A percentile compares a stretch with the other conserved stretches of the same genome.
Evolutionary conservation across 2,329 filamentous ascomycete genomes (phyloP).

Genomic region (Calonectria henricotiae): DNA sequence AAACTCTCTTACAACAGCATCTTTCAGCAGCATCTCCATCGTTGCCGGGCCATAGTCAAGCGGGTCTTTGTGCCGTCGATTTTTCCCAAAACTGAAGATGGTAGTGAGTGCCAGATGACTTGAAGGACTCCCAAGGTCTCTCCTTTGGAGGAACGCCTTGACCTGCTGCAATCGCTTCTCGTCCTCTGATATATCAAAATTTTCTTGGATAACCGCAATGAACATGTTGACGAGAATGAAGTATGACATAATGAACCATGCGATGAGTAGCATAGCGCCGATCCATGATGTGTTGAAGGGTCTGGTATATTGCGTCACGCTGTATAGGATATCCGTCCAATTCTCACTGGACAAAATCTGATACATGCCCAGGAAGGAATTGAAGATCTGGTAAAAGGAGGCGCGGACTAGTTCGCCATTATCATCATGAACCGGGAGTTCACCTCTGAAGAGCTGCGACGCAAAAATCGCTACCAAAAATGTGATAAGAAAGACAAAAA

Average conservation of each 20-base stretch:
- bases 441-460: slow-evolving; percentile 91
- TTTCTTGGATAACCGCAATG: slow-evolving; percentile 99
- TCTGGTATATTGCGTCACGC: slow-evolving; percentile 80
- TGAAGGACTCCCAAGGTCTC: slow-evolving; percentile 82
- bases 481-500: slow-evolving; percentile 96
- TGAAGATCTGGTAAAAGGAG: slow-evolving; percentile 92
- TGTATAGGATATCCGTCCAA: slow-evolving; percentile 92
- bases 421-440: slow-evolving; percentile 78
- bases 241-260: slow-evolving; percentile 96
- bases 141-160: slow-evolving; percentile 92
- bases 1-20: slow-evolving; percentile 95
- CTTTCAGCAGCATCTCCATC: slow-evolving; percentile 96
- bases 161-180: slow-evolving; percentile 98
- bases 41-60: slow-evolving; percentile 93
- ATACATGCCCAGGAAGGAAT: slow-evolving; percentile 98
- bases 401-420: slow-evolving; percentile 77
- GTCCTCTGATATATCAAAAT: slow-evolving; percentile 98
- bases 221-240: slow-evolving; percentile 99
- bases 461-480: slow-evolving; percentile 96
- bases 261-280: slow-evolving; percentile 89
- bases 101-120: slow-evolving; percentile 84
- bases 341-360: slow-evolving; percentile 96
- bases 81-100: slow-evolving; percentile 76
- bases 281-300: slow-evolving; percentile 87
- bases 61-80: slow-evolving; percentile 80